These are phyloP conservation scores for Ormosia semicastrata DNA, from an alignment of 306 rosid species.

Conservation along the genomic window DNA sequence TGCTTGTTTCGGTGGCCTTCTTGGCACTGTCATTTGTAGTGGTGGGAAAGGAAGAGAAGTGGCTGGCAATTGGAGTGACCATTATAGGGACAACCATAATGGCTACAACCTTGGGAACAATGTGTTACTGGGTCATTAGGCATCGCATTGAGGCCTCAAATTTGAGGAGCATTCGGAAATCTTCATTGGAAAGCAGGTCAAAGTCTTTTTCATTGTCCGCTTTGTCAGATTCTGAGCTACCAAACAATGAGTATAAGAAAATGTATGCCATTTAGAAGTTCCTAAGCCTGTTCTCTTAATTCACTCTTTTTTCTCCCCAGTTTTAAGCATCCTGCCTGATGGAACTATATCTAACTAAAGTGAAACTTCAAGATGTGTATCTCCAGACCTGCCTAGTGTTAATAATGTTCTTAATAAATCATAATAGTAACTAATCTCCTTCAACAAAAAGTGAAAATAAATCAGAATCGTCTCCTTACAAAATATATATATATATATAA, in stretches of 20 bases:
- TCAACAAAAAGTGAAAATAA: not conserved
- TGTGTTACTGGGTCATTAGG: conserved; percentile 86
- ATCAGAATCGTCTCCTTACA: not conserved
- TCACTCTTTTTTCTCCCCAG: not conserved
- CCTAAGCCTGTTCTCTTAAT: not conserved
- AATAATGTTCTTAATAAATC: not conserved
- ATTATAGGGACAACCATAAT: conserved; percentile 86
- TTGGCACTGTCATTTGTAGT: conserved; percentile 88
- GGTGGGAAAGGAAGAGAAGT: conserved; percentile 69
- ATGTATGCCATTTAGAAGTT: conserved; percentile 80
- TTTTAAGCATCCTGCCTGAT: not conserved
- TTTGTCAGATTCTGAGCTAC: conserved; percentile 77
- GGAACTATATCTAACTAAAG: not conserved
- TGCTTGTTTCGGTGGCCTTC: conserved; percentile 76
- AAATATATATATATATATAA: too few species aligned
- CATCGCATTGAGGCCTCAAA: conserved; percentile 84
- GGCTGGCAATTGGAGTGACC: conserved; percentile 84
- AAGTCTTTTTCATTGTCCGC: conserved; percentile 61
- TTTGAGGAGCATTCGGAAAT: conserved; percentile 56
- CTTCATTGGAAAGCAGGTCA: conserved; percentile 71
- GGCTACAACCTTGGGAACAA: conserved; percentile 87
- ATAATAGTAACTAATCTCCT: not conserved
- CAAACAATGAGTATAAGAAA: conserved; percentile 74
- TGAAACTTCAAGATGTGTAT: conserved; percentile 11
- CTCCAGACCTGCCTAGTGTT: not conserved